Evolutionary conservation across 495 filamentous ascomycete species (phyloP).

Genomic region (Aspergillus avenaceus): DNA sequence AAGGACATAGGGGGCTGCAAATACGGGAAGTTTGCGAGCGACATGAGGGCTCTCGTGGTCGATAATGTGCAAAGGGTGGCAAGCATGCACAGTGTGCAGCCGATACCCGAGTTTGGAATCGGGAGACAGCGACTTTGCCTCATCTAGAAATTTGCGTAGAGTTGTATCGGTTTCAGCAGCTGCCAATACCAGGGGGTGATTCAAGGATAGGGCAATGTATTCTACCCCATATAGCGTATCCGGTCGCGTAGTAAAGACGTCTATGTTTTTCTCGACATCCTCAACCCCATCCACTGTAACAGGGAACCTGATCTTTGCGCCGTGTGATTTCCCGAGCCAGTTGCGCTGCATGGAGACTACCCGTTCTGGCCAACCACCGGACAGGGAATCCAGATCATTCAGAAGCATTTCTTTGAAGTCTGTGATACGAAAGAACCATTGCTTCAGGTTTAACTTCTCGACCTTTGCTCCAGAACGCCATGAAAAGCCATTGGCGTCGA

Average conservation of each 20-base stretch:
- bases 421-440: conserved; percentile 89
- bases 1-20: conserved; percentile 80
- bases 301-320: conserved; percentile 68
- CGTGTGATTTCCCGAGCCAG: conserved; percentile 78
- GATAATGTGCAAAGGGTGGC: conserved; percentile 59
- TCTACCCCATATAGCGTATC: conserved; percentile 84
- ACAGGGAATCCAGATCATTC: conserved; percentile 63
- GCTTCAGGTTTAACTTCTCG: conserved; percentile 72
- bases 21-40: conserved; percentile 62
- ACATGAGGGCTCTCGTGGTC: conserved; percentile 47
- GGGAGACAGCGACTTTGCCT: conserved; percentile 54
- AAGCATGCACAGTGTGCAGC: conserved; percentile 55
- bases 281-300: conserved; percentile 36
- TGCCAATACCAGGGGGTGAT: conserved; percentile 64
- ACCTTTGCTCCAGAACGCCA: conserved; percentile 88
- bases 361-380: conserved; percentile 70
- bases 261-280: conserved; percentile 39
- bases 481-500: conserved; percentile 75
- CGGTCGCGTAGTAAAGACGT: conserved; percentile 77
- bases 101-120: conserved; percentile 75
- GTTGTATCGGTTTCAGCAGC: conserved; percentile 54
- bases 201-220: conserved; percentile 73
- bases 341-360: conserved; percentile 82
- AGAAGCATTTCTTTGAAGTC: conserved; percentile 71
- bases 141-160: conserved; percentile 64